Conservation (phyloP, 805 yeast genomes). For the Zygotorulaspora florentina region DNA sequence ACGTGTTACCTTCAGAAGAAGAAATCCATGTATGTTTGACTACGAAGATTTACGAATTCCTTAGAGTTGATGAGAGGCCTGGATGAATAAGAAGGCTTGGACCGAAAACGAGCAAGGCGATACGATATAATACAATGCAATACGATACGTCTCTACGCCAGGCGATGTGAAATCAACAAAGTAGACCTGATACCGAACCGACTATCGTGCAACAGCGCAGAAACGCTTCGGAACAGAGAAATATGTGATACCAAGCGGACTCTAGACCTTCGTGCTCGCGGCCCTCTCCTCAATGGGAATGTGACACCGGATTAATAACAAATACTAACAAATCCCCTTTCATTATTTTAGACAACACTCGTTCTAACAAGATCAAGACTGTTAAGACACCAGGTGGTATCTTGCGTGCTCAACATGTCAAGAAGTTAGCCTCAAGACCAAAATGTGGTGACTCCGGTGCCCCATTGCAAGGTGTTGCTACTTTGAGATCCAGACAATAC, state of each 20-base stretch:
- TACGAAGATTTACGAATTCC: background rate
- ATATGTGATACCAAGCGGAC: no score
- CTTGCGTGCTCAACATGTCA: slow-evolving; percentile 95
- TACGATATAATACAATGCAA: background rate
- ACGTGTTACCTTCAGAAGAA: slow-evolving; percentile 98
- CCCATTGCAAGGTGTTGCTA: slow-evolving; percentile 81
- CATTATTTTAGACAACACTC: slow-evolving; percentile 80
- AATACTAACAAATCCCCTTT: background rate
- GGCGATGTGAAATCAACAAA: no score
- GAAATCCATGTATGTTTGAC: slow-evolving; percentile 94
- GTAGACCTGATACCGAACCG: no score
- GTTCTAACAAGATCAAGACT: slow-evolving; percentile 98
- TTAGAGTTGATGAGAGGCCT: background rate
- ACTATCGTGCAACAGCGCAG: no score
- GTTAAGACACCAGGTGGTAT: slow-evolving; percentile 99
- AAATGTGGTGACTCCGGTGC: slow-evolving; percentile 86
- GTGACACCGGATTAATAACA: background rate
- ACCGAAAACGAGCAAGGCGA: background rate
- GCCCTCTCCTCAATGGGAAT: no score
- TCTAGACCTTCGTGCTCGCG: no score
- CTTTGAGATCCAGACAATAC: slow-evolving; percentile 98
- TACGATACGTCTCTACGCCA: background rate
- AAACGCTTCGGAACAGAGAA: no score
- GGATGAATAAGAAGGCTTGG: background rate
- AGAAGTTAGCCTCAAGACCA: slow-evolving; percentile 84